Base-by-base conservation (phyloP, 345 rosid species). In the Brassica juncea region DNA sequence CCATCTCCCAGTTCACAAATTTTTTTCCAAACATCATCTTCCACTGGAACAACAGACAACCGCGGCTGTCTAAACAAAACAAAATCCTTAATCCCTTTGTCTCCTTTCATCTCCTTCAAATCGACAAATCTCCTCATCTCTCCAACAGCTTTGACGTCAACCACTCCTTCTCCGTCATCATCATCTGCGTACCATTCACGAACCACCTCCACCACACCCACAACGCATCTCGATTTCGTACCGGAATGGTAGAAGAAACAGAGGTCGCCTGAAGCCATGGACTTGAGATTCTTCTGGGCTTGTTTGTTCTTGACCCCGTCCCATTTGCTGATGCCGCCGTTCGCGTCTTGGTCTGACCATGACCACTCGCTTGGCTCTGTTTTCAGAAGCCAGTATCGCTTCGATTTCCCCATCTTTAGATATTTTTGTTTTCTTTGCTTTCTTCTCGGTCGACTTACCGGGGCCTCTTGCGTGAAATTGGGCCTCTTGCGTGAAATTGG, bases 191-290 rank as follows among this genome's bases (percentile, higher is more conserved):
- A 91, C 93, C 94, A 91, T 54, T 91, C 92, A 44, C 86, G 88
- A 4, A 72, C n/a, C 42, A 93, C 94, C 27, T 78, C 79, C 16
- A 95, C 98, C 0, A 91, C 97, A 6, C 99, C 98, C 4, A 91
- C 94, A 58, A 93, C 82, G 63, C 90, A 89, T 35, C 97, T 96
- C 2, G 92, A 74, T 23, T 73, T 84, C 68, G 89, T 66, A 1
- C 99, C 98, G 1, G 98, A 92, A 83, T 95, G 99, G 90, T 95
- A 93, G 83, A 91, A 95, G 88, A 93, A 88, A 83, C 99, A 89
- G 57, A 90, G 94, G 32, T 95, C 98, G 23, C 82, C 55, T 27
- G 87, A 79, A 19, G 83, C 67, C 98, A 95, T 95, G 71, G 99
- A 78, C 71, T 86, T 90, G 72, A 95, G 89, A 80, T 90, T 71